A percentile compares a stretch with the other conserved stretches of the same genome.
Conservation (phyloP, 2,329 filamentous ascomycete species). For the Talaromyces sp. region DNA sequence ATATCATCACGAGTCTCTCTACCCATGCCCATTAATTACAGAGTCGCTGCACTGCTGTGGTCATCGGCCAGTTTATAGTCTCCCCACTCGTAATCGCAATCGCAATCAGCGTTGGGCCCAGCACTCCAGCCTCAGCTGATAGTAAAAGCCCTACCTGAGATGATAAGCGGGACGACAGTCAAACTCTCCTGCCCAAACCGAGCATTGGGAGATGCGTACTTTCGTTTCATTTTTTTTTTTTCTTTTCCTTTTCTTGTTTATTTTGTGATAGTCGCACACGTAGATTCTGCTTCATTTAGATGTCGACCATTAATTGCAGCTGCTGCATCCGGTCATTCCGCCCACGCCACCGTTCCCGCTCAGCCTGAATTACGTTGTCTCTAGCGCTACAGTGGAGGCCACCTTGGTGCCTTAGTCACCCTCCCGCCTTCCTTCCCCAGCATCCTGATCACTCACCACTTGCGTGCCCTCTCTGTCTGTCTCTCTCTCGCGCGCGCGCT, state of each 20-base stretch:
- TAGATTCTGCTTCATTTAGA: background rate
- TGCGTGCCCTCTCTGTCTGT: background rate
- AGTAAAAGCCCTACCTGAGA: background rate
- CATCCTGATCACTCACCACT: background rate
- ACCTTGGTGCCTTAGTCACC: conserved; percentile 14
- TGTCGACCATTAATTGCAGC: background rate
- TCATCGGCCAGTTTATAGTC: background rate
- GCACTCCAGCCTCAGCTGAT: conserved; percentile 6
- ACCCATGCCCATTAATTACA: background rate
- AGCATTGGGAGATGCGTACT: background rate
- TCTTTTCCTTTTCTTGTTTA: too few species aligned
- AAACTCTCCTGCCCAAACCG: background rate
- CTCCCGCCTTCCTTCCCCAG: background rate
- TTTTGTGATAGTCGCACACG: background rate
- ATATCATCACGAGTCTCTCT: background rate
- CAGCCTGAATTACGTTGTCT: conserved; percentile 22
- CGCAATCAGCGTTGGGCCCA: background rate
- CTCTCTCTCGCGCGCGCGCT: conserved; percentile 12
- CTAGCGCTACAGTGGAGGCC: conserved; percentile 11
- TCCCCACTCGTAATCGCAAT: background rate
- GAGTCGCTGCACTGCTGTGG: background rate
- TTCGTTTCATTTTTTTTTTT: background rate
- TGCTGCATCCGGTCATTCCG: conserved; percentile 21
- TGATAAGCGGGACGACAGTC: background rate
- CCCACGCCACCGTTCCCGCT: conserved; percentile 22